Base-by-base conservation (phyloP, 139 green algal species). In the Desmodesmus armatus region DNA sequence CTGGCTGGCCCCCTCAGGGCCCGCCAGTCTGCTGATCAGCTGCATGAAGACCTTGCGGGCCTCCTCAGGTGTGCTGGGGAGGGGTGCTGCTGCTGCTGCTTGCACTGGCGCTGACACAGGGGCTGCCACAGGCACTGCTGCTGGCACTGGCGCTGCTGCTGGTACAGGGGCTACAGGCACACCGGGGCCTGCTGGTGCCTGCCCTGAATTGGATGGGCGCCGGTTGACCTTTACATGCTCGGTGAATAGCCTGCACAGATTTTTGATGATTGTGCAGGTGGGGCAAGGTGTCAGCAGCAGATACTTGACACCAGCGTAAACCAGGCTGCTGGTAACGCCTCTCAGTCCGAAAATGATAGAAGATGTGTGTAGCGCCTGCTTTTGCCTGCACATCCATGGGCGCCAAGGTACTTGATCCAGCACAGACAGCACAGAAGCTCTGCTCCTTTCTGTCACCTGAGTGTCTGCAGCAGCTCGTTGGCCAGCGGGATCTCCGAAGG, bases 381-480 rank as follows among this genome's bases (percentile, higher is more conserved):
- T n/a, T n/a, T n/a, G n/a, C n/a, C n/a, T n/a, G n/a, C n/a, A n/a
- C n/a, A n/a, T n/a, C n/a, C n/a, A n/a, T n/a, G n/a, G n/a, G n/a
- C n/a, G n/a, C n/a, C n/a, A n/a, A n/a, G n/a, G n/a, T n/a, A n/a
- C n/a, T n/a, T n/a, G n/a, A n/a, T n/a, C n/a, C n/a, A n/a, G n/a
- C n/a, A n/a, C n/a, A n/a, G n/a, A n/a, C n/a, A n/a, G n/a, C n/a
- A 1, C 51, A 62, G 51, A 62, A 62, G 51, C 51, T 62, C 51
- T 62, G 21, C 51, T 0, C 51, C 51, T n/a, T n/a, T n/a, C 72
- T 35, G 37, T 71, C 25, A 82, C 76, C 72, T 71, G 25, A 82
- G 37, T 31, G 76, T 82, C 3, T 55, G 76, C 13, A 82, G 76
- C 76, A 82, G 76, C 76, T 82, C 76, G 41, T 58, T 82, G 5